Conservation (phyloP, 176 grass and related monocot genomes). For the Oryza punctata region DNA sequence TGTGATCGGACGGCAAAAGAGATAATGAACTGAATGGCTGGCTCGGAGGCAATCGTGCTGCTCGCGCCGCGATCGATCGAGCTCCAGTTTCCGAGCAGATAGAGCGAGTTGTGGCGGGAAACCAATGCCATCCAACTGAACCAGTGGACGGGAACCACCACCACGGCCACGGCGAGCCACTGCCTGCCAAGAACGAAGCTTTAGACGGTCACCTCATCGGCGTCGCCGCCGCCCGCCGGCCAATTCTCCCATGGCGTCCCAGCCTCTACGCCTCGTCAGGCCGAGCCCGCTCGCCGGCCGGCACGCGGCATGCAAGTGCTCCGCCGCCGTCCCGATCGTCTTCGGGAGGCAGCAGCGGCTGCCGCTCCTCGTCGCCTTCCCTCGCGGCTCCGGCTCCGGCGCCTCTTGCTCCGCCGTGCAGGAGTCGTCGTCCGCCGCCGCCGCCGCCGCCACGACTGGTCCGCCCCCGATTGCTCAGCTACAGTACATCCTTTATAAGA, state of each 20-base stretch:
- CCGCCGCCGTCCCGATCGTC: conserved; percentile 24
- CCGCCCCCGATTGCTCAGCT: not conserved
- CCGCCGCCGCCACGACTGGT: conserved; percentile 56
- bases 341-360: conserved; percentile 29
- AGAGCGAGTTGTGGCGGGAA: conserved; percentile 40
- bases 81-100: conserved; percentile 27
- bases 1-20: not conserved
- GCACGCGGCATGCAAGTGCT: conserved; percentile 31
- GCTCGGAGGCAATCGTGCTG: conserved; percentile 19
- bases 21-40: conserved; percentile 23
- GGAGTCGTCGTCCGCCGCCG: conserved; percentile 27
- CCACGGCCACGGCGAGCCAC: not conserved
- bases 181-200: not conserved
- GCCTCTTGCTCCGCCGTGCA: conserved; percentile 50
- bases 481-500: not conserved
- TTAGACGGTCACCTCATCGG: not conserved
- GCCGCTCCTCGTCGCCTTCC: conserved; percentile 38
- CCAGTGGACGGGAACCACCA: conserved; percentile 43
- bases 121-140: conserved; percentile 45
- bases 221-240: no score
- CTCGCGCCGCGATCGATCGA: not conserved
- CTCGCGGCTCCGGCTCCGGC: conserved; percentile 8
- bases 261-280: conserved; percentile 33
- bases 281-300: not conserved
- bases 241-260: conserved; percentile 41